phyloP scores from a whole-genome alignment of 106 monocot species.

The Dioscorea alata region DNA sequence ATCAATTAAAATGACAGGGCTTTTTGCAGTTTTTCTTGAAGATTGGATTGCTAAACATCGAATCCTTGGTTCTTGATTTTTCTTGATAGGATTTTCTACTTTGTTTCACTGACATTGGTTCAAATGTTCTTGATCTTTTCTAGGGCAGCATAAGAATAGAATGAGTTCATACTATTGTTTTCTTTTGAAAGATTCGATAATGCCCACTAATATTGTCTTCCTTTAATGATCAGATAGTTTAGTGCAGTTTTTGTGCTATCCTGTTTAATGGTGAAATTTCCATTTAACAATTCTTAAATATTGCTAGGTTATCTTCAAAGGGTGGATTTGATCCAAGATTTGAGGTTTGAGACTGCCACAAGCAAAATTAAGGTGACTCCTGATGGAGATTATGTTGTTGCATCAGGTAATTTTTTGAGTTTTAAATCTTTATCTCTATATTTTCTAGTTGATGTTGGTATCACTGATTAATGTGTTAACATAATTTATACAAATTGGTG shows the following conservation, averaged over 20 bases:
- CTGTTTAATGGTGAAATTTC: background rate
- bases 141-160: no score
- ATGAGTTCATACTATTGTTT: no score
- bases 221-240: background rate
- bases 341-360: slow-evolving; percentile 89
- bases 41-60: background rate
- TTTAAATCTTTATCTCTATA: background rate
- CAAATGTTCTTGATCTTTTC: no score
- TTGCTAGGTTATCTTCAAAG: slow-evolving; percentile 49
- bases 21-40: background rate
- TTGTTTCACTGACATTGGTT: no score
- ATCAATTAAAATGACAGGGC: background rate
- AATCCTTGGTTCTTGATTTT: background rate
- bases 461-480: no score
- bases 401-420: slow-evolving; percentile 54
- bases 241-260: background rate
- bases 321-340: slow-evolving; percentile 88
- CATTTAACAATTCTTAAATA: background rate
- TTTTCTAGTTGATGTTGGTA: no score
- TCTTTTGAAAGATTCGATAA: background rate
- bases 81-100: no score
- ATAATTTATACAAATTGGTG: no score
- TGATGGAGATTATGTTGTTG: slow-evolving; percentile 83
- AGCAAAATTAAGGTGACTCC: slow-evolving; percentile 77
- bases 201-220: background rate